Evolutionary conservation across 352 stramenopile genomes (phyloP), one percentile per base, ranked within the genome.

Genomic region (Phytophthora hibernalis): DNA sequence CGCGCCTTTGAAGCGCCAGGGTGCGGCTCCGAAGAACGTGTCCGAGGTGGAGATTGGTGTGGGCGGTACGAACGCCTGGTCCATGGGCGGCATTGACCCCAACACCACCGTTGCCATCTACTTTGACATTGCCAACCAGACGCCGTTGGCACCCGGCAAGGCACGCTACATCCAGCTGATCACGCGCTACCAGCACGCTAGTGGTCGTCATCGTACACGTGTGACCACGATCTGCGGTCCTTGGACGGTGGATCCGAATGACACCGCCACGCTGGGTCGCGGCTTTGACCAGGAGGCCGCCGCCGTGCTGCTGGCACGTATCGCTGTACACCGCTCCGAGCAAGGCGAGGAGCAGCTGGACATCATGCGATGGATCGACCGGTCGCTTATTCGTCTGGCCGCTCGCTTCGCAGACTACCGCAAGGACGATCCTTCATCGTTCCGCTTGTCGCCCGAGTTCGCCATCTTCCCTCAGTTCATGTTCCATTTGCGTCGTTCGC

Each of bases 401-500:
- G 78, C 97, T n/a, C 98, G 98, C 61, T 99, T 99, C 79, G 98
- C 97, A 12, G 93, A 99, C 63, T 99, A 99, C 79, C 82, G 92
- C 62, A 98, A 98, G 70, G 98, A 99, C 74, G 96, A 99, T 72
- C 96, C 97, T 30, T 96, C 86, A 54, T 98, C 85, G 37, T 99
- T 99, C 78, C 89, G 94, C 0, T 82, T 99, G 38, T 93, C 94
- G 48, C 85, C 93, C 20, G 97, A 99, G 87, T 99, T 99, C 70
- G 93, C 92, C 53, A 97, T 99, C 63, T 99, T 99, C 79, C 98
- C 98, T 47, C 98, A 99, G 82, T 99, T 99, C 76, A 99, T 99
- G 91, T 99, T 99, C 83, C 97, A 99, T 85, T 72, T 99, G 54
- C 90, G 98, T 35, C 87, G 98, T 28, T 99, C 97, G 42, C 97